Percentiles rank a stretch among this genome's conserved stretches.
phyloP scores from a whole-genome alignment of 2,329 filamentous ascomycete genomes.

The Xylariales sp. region DNA sequence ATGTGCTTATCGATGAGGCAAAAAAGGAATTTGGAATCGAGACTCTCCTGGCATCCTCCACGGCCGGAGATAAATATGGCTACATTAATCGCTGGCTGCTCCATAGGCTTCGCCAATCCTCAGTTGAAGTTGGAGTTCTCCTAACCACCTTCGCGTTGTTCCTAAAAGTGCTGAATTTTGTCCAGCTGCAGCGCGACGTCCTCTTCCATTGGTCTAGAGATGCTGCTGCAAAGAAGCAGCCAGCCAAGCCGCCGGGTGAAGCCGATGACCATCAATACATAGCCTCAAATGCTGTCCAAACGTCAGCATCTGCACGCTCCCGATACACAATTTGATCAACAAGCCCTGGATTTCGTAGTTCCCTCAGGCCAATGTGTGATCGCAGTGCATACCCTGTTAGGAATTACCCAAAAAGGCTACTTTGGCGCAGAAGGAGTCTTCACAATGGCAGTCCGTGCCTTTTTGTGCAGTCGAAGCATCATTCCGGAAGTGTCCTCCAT shows the following conservation, averaged over 20 bases:
- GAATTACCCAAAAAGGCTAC: too few species aligned
- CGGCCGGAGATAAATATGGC: constrained; percentile 33
- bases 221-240: constrained; percentile 14
- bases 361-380: too few species aligned
- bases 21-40: constrained; percentile 46
- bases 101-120: constrained; percentile 42
- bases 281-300: too few species aligned
- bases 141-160: constrained; percentile 28
- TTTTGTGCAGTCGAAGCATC: too few species aligned
- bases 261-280: neutral
- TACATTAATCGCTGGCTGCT: constrained; percentile 51
- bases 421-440: too few species aligned
- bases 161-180: constrained; percentile 26
- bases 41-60: constrained; percentile 31
- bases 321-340: too few species aligned
- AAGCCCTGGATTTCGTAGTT: too few species aligned
- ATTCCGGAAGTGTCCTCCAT: too few species aligned
- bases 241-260: neutral
- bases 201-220: constrained; percentile 36
- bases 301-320: too few species aligned
- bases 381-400: too few species aligned
- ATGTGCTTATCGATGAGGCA: constrained; percentile 31
- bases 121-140: constrained; percentile 39
- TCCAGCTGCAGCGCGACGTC: constrained; percentile 38
- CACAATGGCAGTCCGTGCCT: too few species aligned